Conservation (phyloP, 345 rosid genomes). For the Hevea brasiliensis region DNA sequence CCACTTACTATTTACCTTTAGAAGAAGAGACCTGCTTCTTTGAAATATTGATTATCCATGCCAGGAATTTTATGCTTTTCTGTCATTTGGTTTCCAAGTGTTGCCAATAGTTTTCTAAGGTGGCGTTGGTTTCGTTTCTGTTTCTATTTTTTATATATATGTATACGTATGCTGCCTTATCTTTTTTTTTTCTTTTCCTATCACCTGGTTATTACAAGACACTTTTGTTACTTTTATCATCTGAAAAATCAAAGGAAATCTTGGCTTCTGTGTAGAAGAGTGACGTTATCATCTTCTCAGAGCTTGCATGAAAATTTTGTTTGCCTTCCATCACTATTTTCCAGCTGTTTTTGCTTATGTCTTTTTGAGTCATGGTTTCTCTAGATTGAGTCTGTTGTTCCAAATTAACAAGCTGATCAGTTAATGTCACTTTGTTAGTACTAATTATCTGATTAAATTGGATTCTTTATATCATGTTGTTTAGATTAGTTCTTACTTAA, state of each 20-base stretch:
- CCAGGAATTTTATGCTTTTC: neutral
- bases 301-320: neutral
- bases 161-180: neutral
- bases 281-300: constrained; percentile 10
- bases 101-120: neutral
- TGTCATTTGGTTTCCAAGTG: neutral
- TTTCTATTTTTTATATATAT: neutral
- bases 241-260: constrained; percentile 4
- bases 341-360: constrained; percentile 12
- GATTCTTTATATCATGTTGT: no score
- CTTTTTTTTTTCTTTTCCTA: neutral
- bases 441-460: no score
- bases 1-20: neutral
- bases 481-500: neutral
- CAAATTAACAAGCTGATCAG: neutral
- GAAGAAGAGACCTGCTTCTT: neutral
- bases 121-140: neutral
- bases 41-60: neutral
- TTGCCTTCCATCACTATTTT: neutral
- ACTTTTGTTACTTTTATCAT: neutral
- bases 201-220: constrained; percentile 10
- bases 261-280: neutral
- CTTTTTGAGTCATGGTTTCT: neutral
- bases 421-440: no score
- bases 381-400: neutral